phyloP scores from a whole-genome alignment of 371 early-diverging fungal species.

The Saksenaea oblongispora region DNA sequence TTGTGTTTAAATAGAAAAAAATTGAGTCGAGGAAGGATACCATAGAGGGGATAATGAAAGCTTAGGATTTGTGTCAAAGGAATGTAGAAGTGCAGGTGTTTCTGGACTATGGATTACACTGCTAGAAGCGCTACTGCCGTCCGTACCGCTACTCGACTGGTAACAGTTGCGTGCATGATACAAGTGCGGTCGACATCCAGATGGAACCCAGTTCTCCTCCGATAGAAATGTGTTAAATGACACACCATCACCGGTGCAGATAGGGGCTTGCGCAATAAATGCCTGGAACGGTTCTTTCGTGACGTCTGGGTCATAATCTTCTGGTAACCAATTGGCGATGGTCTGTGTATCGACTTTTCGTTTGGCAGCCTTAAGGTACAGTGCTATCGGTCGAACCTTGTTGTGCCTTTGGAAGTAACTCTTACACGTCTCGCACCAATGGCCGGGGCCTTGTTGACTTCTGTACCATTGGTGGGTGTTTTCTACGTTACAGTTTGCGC shows the following conservation, averaged over 20 bases:
- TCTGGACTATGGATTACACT: neutral
- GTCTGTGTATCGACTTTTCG: conserved; percentile 42
- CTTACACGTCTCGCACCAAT: conserved; percentile 54
- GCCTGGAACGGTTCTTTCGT: conserved; percentile 16
- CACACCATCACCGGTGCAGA: neutral
- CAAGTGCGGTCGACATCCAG: conserved; percentile 13
- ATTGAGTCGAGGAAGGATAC: neutral
- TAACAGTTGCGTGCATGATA: conserved; percentile 10
- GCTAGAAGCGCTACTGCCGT: neutral
- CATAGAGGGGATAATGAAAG: no score
- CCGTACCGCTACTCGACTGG: neutral
- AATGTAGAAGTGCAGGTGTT: neutral
- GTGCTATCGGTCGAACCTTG: conserved; percentile 35
- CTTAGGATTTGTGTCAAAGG: conserved; percentile 1
- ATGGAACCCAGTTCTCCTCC: conserved; percentile 1
- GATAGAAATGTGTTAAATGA: neutral
- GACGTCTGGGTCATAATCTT: neutral
- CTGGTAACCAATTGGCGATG: conserved; percentile 31
- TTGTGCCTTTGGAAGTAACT: conserved; percentile 44
- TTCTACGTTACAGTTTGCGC: conserved; percentile 44
- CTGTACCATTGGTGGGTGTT: conserved; percentile 55
- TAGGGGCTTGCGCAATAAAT: neutral
- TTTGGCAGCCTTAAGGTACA: conserved; percentile 48
- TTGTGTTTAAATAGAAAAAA: neutral
- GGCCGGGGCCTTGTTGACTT: conserved; percentile 40